Base-by-base conservation (phyloP, 2,329 filamentous ascomycete genomes). In the Pyrenochaeta sp. region DNA sequence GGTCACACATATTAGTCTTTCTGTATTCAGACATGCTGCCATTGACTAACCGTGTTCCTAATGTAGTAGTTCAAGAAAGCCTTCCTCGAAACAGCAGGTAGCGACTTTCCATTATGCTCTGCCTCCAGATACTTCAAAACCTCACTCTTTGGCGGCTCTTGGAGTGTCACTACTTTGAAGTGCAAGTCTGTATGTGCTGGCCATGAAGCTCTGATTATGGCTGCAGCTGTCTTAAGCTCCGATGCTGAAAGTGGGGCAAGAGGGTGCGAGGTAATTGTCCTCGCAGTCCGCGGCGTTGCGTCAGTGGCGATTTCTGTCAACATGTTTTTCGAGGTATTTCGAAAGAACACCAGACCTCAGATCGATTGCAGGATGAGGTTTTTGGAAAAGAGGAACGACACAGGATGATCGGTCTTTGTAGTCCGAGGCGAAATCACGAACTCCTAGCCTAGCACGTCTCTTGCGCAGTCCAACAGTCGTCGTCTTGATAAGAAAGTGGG, bases 81-180 rank as follows among this genome's bases (percentile, higher is more conserved):
- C 75, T 80, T 87, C 68, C 81, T 76, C 64, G 78, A 80, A 56
- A 79, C 81, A 11, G 78, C 77, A 15, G 85, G 85, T 45, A 83
- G 75, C 3, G 80, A 76, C 17, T 73, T 72, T 21, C 83, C 81
- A 27, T 76, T 75, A 50, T 86, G 81, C 67, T 90, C 87, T 32
- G 85, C 87, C 45, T 87, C 85, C 15, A 86, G 75, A 69, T 88
- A 89, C n/a, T 82, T 80, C 6, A 87, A 68, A 56, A 81, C 79
- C 59, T 85, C 79, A 32, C 76, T 76, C 78, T 90, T 90, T 33
- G 80, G 78, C 2, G 87, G 87, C 65, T 90, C 87, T 45, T 87
- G 82, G 3, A 90, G 78, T 18, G 85, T 90, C 45, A 91, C 83
- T 61, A 83, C 84, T 76, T 91, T 91, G 80, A 86, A 87, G 45